Percentiles rank a stretch among this genome's conserved stretches.
phyloP scores from a whole-genome alignment of 768 basidiomycete genomes.

The Amanita subjunquillea region DNA sequence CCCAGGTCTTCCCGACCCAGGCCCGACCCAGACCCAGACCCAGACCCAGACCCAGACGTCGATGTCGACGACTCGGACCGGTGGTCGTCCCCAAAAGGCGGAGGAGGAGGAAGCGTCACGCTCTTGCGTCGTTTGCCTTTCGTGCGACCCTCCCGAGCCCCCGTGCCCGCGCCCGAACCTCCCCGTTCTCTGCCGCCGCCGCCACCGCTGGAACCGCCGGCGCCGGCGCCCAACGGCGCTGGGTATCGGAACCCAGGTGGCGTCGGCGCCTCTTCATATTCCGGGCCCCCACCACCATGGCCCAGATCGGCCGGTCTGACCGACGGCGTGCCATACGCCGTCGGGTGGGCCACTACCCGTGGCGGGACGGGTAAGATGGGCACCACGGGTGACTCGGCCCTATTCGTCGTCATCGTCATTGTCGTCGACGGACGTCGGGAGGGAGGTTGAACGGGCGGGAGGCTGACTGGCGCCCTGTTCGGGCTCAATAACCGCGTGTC shows the following conservation, averaged over 20 bases:
- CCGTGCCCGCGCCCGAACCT: neutral
- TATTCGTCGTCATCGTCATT: neutral
- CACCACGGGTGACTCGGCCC: neutral
- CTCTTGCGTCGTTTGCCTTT: neutral
- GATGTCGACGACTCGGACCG: too few relatives aligned
- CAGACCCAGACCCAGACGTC: too few relatives aligned
- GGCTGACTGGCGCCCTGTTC: neutral
- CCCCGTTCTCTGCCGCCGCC: neutral
- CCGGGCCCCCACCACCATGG: neutral
- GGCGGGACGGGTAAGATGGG: slow-evolving; percentile 1
- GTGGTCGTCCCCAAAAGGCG: too few relatives aligned
- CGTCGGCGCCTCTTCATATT: slow-evolving; percentile 4
- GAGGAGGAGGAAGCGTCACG: neutral
- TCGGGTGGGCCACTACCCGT: slow-evolving; percentile 1
- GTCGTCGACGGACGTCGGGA: neutral
- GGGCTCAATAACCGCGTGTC: neutral
- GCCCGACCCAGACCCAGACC: too few relatives aligned
- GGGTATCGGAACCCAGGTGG: slow-evolving; percentile 4
- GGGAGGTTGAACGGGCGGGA: neutral
- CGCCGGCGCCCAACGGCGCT: neutral
- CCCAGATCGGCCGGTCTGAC: neutral
- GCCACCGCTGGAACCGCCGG: neutral
- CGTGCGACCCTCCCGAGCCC: neutral
- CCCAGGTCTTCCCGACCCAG: too few relatives aligned
- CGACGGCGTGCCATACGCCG: neutral